Percentiles rank a stretch among this genome's conserved stretches.
phyloP scores from a whole-genome alignment of 2,329 filamentous ascomycete species.

The Bertia moriformis region DNA sequence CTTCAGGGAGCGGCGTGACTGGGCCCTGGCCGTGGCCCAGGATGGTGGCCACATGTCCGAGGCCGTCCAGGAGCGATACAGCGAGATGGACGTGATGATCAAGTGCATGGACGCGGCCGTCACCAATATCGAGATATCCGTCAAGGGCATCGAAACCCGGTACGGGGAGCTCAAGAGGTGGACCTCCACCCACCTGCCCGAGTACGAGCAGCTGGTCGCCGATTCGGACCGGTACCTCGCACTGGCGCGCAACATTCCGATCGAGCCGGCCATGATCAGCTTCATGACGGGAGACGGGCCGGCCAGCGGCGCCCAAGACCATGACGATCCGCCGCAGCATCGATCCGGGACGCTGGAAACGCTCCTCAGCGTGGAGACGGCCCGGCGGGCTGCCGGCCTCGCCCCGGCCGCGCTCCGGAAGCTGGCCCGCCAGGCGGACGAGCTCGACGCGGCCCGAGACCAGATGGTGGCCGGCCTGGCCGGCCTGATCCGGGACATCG shows the following conservation, averaged over 20 bases:
- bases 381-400: background rate
- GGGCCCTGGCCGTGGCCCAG: conserved; percentile 36
- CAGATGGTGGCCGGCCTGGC: background rate
- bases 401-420: background rate
- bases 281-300: too few species aligned
- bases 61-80: conserved; percentile 30
- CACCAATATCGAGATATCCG: conserved; percentile 34
- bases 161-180: conserved; percentile 27
- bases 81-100: conserved; percentile 31
- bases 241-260: conserved; percentile 20
- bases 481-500: background rate
- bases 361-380: background rate
- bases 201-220: conserved; percentile 23
- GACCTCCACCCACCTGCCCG: conserved; percentile 24
- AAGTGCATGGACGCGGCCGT: conserved; percentile 41
- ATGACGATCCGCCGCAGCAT: background rate
- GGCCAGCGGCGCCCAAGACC: background rate
- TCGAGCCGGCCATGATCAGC: too few species aligned
- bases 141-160: conserved; percentile 23
- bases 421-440: background rate
- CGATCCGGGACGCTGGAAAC: background rate
- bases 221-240: conserved; percentile 21
- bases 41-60: conserved; percentile 31
- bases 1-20: conserved; percentile 39
- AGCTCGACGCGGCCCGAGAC: background rate